Evolutionary conservation across 768 basidiomycete species (phyloP).

Genomic region (Leccinum truebloodii): DNA sequence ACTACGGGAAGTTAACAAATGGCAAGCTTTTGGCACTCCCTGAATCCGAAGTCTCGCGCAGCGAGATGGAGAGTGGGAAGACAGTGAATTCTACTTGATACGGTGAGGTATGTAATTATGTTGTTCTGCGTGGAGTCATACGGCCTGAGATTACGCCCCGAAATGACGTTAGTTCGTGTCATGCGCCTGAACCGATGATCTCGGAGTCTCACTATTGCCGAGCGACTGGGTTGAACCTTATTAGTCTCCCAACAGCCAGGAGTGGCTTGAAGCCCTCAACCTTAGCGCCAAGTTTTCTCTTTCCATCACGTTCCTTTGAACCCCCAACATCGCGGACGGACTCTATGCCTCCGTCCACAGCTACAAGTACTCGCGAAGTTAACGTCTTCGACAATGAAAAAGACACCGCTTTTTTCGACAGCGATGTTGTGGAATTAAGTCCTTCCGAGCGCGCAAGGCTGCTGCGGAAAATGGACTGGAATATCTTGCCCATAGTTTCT

Average conservation of each 20-base stretch:
- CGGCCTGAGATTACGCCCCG: background rate
- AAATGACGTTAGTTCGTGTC: background rate
- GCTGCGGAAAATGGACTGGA: conserved; percentile 45
- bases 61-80: background rate
- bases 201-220: background rate
- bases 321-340: background rate
- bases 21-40: background rate
- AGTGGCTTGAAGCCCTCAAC: background rate
- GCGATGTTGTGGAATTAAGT: conserved; percentile 8
- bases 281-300: background rate
- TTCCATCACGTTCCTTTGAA: conserved; percentile 1
- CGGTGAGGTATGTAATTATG: background rate
- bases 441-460: conserved; percentile 27
- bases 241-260: background rate
- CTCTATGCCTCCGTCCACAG: conserved; percentile 19
- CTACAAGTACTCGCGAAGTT: conserved; percentile 11
- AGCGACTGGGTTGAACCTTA: background rate
- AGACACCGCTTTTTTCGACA: background rate
- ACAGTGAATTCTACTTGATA: background rate
- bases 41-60: background rate
- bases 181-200: background rate
- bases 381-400: conserved; percentile 17
- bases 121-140: background rate
- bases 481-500: conserved; percentile 46
- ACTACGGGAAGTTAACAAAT: background rate